Conservation (phyloP, 2,329 filamentous ascomycete species). For the Penicillium expansum region DNA sequence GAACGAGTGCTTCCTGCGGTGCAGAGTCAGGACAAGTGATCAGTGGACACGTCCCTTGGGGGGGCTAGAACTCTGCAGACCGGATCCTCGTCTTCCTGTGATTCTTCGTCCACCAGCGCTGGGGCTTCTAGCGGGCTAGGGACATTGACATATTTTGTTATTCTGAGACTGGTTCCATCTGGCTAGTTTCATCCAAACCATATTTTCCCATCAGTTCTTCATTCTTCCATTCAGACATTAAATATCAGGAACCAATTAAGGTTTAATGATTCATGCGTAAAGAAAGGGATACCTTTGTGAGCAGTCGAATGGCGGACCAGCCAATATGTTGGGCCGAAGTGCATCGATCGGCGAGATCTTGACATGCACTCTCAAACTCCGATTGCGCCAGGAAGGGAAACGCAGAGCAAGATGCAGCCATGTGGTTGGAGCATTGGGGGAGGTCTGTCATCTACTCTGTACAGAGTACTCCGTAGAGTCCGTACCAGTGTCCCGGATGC, state of each 20-base stretch:
- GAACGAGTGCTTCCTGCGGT: slow-evolving; percentile 44
- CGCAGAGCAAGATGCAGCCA: slow-evolving; percentile 15
- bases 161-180: slow-evolving; percentile 2
- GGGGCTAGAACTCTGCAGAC: slow-evolving; percentile 8
- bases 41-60: slow-evolving; percentile 7
- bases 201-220: background rate
- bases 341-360: slow-evolving; percentile 51
- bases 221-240: background rate
- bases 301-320: slow-evolving; percentile 36
- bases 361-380: slow-evolving; percentile 66
- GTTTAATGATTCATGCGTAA: slow-evolving; percentile 6
- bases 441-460: slow-evolving; percentile 1
- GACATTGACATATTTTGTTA: slow-evolving; percentile 4
- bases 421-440: slow-evolving; percentile 5
- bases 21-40: slow-evolving; percentile 11
- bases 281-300: slow-evolving; percentile 29
- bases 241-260: slow-evolving; percentile 1
- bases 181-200: background rate
- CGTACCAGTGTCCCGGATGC: slow-evolving; percentile 8
- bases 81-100: slow-evolving; percentile 11
- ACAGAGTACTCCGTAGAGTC: too few relatives aligned
- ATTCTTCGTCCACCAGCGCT: background rate
- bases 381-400: slow-evolving; percentile 62
- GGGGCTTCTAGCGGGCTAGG: slow-evolving; percentile 1
- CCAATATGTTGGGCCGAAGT: slow-evolving; percentile 50